Evolutionary conservation across 495 filamentous ascomycete genomes (phyloP).

Genomic region (Echria macrotheca): DNA sequence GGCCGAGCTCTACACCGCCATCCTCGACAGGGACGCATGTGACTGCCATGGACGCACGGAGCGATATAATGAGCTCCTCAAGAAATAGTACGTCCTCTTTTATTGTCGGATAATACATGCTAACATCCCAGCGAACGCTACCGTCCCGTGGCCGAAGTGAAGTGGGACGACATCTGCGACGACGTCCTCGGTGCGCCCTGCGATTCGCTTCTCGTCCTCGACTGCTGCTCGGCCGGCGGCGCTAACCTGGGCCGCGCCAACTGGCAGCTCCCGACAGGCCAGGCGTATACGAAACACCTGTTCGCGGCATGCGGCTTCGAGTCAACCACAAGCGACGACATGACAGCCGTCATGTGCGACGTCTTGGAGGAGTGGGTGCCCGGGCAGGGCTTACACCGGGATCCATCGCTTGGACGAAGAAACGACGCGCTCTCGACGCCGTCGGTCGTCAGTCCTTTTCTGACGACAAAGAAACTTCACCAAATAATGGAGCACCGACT

Average conservation of each 20-base stretch:
- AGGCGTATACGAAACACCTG: constrained; percentile 30
- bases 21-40: constrained; percentile 16
- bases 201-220: constrained; percentile 30
- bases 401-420: no score
- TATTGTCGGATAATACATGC: not conserved
- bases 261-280: constrained; percentile 18
- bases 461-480: constrained; percentile 31
- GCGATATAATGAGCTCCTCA: constrained; percentile 17
- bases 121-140: constrained; percentile 24
- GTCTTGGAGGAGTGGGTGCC: constrained; percentile 21
- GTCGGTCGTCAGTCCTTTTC: not conserved
- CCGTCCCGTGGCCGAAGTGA: constrained; percentile 24
- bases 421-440: not conserved
- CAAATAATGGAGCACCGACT: constrained; percentile 30
- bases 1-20: constrained; percentile 28
- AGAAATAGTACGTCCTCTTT: constrained; percentile 28
- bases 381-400: not conserved
- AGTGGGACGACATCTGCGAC: constrained; percentile 24
- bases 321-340: constrained; percentile 30
- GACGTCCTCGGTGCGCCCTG: constrained; percentile 22
- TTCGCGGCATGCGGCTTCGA: constrained; percentile 34
- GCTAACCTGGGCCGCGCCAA: constrained; percentile 22
- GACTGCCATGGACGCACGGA: constrained; percentile 10
- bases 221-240: constrained; percentile 33
- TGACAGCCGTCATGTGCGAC: constrained; percentile 30